Evolutionary conservation across 2,329 filamentous ascomycete genomes (phyloP).

Genomic region (Aspergillus japonicus): DNA sequence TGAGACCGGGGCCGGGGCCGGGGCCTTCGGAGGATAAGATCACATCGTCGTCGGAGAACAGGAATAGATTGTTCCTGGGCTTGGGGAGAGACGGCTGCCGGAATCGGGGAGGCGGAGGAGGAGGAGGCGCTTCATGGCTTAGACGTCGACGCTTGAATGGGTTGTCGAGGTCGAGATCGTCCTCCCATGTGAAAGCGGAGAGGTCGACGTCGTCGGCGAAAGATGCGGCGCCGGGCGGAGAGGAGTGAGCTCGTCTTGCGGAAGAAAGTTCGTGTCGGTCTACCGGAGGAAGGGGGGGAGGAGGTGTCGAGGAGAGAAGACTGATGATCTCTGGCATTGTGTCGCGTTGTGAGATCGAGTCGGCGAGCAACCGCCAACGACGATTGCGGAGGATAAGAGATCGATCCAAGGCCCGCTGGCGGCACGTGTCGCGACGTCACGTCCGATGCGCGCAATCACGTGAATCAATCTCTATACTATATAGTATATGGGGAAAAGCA

Average conservation of each 20-base stretch:
- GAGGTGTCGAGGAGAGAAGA: constrained; percentile 39
- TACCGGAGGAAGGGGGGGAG: constrained; percentile 23
- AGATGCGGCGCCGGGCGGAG: constrained; percentile 13
- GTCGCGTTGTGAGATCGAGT: not conserved
- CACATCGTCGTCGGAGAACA: constrained; percentile 33
- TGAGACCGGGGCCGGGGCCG: constrained; percentile 2
- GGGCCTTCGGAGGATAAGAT: constrained; percentile 12
- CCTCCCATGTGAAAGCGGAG: constrained; percentile 28
- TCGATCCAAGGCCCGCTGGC: not conserved
- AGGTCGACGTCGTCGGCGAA: constrained; percentile 29
- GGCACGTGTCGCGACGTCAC: constrained; percentile 23
- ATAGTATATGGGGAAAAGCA: not conserved
- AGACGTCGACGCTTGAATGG: constrained; percentile 34
- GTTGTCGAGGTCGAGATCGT: constrained; percentile 20
- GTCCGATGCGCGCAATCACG: constrained; percentile 22
- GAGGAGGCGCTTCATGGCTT: constrained; percentile 21
- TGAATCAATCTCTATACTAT: not conserved
- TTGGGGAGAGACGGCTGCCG: not conserved
- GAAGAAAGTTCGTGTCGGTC: constrained; percentile 17
- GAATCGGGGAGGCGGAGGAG: constrained; percentile 2
- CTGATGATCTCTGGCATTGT: constrained; percentile 42
- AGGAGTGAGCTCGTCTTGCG: constrained; percentile 13
- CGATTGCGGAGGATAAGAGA: not conserved
- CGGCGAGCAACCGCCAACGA: not conserved
- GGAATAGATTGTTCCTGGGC: constrained; percentile 18